Evolutionary conservation across 305 asterid genomes (phyloP).

Genomic region (Nicotiana rustica): DNA sequence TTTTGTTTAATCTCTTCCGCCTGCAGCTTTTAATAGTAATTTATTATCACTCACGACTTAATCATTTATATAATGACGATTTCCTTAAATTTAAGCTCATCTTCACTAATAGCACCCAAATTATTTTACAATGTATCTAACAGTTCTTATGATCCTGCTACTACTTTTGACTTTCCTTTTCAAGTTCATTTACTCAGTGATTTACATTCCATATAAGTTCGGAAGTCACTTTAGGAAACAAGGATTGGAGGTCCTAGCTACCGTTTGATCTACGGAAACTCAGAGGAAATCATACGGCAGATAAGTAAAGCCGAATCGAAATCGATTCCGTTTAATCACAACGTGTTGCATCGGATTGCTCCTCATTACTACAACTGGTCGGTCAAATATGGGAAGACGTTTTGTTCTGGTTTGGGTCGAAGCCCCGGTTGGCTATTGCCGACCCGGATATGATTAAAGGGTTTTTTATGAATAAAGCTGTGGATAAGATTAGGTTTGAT

Average conservation of each 20-base stretch:
- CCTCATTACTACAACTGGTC: conserved; percentile 76
- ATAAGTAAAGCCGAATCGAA: conserved; percentile 64
- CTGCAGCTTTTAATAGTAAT: no score
- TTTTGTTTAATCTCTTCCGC: no score
- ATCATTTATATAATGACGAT: no score
- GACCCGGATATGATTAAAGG: conserved; percentile 66
- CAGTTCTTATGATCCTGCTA: conserved; percentile 22
- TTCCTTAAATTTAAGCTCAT: no score
- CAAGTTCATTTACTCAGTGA: conserved; percentile 38
- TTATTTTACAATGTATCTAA: conserved; percentile 35
- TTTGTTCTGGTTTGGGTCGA: conserved; percentile 80
- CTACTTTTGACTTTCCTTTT: conserved; percentile 29
- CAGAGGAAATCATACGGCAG: conserved; percentile 59
- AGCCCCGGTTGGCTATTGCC: conserved; percentile 62
- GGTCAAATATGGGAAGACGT: conserved; percentile 55
- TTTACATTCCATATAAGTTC: conserved; percentile 51
- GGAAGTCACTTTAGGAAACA: conserved; percentile 59
- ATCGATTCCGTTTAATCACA: conserved; percentile 60
- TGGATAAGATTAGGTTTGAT: conserved; percentile 44
- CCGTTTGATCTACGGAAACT: conserved; percentile 72
- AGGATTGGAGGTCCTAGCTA: conserved; percentile 67
- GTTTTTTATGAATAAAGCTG: conserved; percentile 50
- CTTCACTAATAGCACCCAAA: not conserved
- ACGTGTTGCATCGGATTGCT: conserved; percentile 55
- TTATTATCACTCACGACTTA: no score